Evolutionary conservation across 768 basidiomycete species (phyloP).

Genomic region (Tricholoma terreum): DNA sequence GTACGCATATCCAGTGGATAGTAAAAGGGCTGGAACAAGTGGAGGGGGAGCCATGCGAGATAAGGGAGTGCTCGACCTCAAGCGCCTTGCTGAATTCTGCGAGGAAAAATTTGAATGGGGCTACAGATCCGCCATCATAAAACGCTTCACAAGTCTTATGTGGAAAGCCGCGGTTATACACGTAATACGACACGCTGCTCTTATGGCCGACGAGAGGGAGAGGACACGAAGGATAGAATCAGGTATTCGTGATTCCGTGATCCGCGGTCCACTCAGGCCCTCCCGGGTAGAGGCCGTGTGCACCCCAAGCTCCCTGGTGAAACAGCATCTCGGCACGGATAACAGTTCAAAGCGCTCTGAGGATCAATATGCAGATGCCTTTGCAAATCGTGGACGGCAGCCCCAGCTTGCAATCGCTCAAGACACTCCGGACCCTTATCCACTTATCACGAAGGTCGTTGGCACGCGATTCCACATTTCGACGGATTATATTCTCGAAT

Average conservation of each 20-base stretch:
- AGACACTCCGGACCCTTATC: conserved; percentile 27
- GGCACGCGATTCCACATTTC: conserved; percentile 51
- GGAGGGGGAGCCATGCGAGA: conserved; percentile 24
- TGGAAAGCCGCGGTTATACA: conserved; percentile 62
- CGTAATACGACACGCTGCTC: conserved; percentile 47
- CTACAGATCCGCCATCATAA: conserved; percentile 54
- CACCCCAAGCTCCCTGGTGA: conserved; percentile 18
- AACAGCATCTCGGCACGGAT: conserved; percentile 16
- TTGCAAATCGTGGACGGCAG: conserved; percentile 23
- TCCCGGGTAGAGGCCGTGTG: conserved; percentile 15
- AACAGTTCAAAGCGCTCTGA: not conserved
- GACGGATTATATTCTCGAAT: conserved; percentile 58
- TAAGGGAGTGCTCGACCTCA: conserved; percentile 45
- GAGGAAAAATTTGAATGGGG: conserved; percentile 74
- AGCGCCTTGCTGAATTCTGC: conserved; percentile 55
- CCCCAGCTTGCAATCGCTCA: conserved; percentile 19
- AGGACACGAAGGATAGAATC: conserved; percentile 15
- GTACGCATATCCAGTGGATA: conserved; percentile 40
- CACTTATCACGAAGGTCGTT: conserved; percentile 41
- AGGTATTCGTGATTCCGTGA: conserved; percentile 11
- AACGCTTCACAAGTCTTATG: conserved; percentile 61
- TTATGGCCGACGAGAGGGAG: conserved; percentile 40
- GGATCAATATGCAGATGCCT: conserved; percentile 20
- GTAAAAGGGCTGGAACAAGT: conserved; percentile 29
- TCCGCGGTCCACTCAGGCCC: conserved; percentile 17